Evolutionary conservation across 495 filamentous ascomycete species (phyloP), one percentile per base, ranked within the genome.

Genomic region (Aspergillus funiculosus): DNA sequence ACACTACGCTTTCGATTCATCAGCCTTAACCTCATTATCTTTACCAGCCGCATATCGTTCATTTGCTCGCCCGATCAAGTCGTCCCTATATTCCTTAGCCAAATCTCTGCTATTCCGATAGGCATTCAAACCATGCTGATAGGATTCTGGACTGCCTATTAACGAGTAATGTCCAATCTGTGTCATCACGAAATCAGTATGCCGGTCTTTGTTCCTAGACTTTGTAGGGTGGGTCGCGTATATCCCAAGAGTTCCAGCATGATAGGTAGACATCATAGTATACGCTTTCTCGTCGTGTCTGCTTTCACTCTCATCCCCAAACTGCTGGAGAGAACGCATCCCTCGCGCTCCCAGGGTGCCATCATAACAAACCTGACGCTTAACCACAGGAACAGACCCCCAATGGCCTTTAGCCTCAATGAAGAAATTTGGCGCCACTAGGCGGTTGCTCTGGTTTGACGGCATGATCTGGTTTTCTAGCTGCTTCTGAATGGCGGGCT

Each of bases 291-390:
- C 56, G 53, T 74, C 67, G 43, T 67, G 74, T 6, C 45, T 44
- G 0, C 59, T 58, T 34, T n/a, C 44, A 5, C 67, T 51, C 13
- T 59, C 54, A 20, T 57, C 22, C 47, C 52, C 51, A 38, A 72
- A 75, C 46, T 59, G 69, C 55, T 69, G 63, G 39, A 77, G 59
- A 24, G 39, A 44, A 32, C 67, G 64, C 58, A 75, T 74, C 22
- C 45, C 69, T 39, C 69, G 67, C 21, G 67, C 70, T 8, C 71
- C 72, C 13, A 68, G 39, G 7, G 71, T 72, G 14, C 72, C 69
- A 44, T 70, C 55, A 52, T 69, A 62, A 31, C 46, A 58, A 27
- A 66, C 68, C 49, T 76, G 69, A 25, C 63, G 58, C 45, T 14
- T 22, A 37, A 55, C 59, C 11, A 69, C 68, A 9, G 46, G 55